Base-by-base conservation (phyloP, 768 basidiomycete genomes). In the Amanita muscaria region DNA sequence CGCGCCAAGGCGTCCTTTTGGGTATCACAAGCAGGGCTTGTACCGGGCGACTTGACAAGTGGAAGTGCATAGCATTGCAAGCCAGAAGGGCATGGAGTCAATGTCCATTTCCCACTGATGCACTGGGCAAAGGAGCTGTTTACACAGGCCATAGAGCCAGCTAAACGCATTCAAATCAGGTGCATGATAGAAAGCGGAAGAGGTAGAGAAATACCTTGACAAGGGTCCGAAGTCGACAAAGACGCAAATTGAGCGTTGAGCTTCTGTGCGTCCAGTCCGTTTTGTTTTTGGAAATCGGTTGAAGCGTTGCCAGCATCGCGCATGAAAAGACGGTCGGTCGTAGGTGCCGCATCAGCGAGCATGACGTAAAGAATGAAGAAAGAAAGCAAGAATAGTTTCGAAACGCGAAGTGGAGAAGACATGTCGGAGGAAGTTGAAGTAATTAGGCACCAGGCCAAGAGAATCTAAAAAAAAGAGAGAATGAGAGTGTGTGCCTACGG, bases 51-150 rank as follows among this genome's bases (percentile, higher is more conserved):
- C 53, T 69, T 70, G 42, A 75, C 65, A 25, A 73, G 58, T 2
- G 77, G 77, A 16, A 77, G 59, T 1, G 74, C 73, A 24, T 65
- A 62, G 49, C 77, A 78, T n/a, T 52, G 55, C 11, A 64, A 59
- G 5, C 54, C 60, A 18, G 43, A 41, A 3, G 60, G 23, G 53
- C 75, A 77, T 1, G 56, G 53, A 1, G 60, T 61, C 22, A 69
- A 16, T 1, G 44, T 46, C 65, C 69, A 76, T 48, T 68, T 64
- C 9, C 66, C 64, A 3, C 38, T 41, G 8, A 64, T 52, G 47
- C 75, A 77, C 52, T 71, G 67, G 0, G 72, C 74, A 48, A 74
- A 73, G 4, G 53, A 53, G 14, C 52, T 50, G 10, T 58, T 53
- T 16, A 75, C 50, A 48, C 74, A 75, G 8, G 69, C 71, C 44